Conservation (phyloP, 768 basidiomycete species). For the Mycena epipterygia region DNA sequence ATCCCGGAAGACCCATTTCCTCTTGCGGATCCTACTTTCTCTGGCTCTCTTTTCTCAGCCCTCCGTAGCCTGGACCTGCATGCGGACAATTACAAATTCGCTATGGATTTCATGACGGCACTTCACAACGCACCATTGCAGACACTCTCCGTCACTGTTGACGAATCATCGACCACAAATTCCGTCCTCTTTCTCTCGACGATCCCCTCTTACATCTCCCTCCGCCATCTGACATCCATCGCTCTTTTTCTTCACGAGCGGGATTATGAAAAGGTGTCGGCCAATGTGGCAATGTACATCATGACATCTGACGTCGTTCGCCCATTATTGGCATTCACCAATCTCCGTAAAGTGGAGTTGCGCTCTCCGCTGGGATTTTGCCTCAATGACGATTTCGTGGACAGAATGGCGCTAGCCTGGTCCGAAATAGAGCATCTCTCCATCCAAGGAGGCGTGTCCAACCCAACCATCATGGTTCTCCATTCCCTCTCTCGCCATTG, state of each 20-base stretch:
- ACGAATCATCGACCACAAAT: neutral
- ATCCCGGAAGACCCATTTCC: neutral
- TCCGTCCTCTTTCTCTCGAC: neutral
- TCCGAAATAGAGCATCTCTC: neutral
- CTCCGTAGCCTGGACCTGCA: neutral
- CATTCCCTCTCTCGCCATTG: slow-evolving; percentile 8
- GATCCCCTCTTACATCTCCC: neutral
- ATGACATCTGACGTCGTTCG: neutral
- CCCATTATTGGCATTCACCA: neutral
- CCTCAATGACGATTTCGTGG: slow-evolving; percentile 8
- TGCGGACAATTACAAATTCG: neutral
- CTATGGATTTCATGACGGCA: neutral
- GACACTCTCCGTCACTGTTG: neutral
- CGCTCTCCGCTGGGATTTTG: neutral
- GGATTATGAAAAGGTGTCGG: neutral
- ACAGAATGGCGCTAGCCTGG: slow-evolving; percentile 4
- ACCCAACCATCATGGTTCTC: slow-evolving; percentile 12
- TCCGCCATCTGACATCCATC: neutral
- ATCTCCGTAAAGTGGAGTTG: neutral
- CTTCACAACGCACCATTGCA: neutral
- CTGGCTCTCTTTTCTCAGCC: neutral
- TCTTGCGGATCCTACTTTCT: neutral
- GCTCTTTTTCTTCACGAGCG: neutral
- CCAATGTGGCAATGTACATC: neutral
- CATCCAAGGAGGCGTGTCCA: neutral